These are phyloP conservation scores for Collariella sp. DNA, from an alignment of 495 filamentous ascomycete genomes.

Conservation along the genomic window DNA sequence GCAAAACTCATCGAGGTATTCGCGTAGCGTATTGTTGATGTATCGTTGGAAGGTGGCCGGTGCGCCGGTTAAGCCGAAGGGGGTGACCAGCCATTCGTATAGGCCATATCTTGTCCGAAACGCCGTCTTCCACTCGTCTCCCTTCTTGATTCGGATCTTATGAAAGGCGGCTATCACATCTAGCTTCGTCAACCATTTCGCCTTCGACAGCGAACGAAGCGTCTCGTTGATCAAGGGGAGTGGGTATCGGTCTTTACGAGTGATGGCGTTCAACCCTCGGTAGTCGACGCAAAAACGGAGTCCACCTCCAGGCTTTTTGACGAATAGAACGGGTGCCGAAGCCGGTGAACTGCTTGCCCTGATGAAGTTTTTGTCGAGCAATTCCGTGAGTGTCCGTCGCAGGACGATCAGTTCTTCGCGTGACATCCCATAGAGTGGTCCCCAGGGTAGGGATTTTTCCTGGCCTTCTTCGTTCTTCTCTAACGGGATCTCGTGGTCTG, in stretches of 20 bases:
- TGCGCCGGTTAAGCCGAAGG: conserved; percentile 25
- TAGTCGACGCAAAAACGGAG: conserved; percentile 42
- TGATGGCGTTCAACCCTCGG: conserved; percentile 34
- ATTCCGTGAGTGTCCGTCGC: conserved; percentile 8
- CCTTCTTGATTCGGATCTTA: conserved; percentile 19
- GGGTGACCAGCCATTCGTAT: conserved; percentile 28
- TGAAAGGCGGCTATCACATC: conserved; percentile 21
- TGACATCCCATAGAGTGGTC: conserved; percentile 20
- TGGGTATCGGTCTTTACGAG: conserved; percentile 34
- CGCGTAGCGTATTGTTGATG: conserved; percentile 26
- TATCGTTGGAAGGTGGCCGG: conserved; percentile 22
- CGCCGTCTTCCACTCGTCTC: conserved; percentile 23
- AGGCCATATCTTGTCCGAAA: conserved; percentile 22
- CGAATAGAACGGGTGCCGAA: conserved; percentile 31
- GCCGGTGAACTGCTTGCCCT: conserved; percentile 1
- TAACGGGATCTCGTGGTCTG: not conserved
- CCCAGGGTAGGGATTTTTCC: not conserved
- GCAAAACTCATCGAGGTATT: conserved; percentile 20
- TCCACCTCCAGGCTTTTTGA: conserved; percentile 24
- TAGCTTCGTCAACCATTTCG: conserved; percentile 39
- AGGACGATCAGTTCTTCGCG: conserved; percentile 17
- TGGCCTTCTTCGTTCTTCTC: not conserved
- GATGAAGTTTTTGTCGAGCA: conserved; percentile 10
- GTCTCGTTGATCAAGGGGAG: conserved; percentile 41
- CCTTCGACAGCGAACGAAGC: conserved; percentile 20